Evolutionary conservation across 176 grass and related monocot genomes (phyloP).

Genomic region (Panicum miliaceum): DNA sequence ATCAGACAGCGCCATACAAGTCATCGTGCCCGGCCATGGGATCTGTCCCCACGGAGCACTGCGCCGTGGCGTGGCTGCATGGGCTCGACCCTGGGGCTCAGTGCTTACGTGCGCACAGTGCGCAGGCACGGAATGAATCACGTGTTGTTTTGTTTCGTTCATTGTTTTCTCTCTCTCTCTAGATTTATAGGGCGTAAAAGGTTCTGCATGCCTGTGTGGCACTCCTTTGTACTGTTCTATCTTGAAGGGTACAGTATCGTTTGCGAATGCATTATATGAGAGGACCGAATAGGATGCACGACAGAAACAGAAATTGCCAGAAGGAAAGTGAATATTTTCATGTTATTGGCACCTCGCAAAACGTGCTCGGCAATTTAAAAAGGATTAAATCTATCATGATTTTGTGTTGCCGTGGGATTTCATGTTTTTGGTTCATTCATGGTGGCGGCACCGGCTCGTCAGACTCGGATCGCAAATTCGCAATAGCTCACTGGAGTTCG

Average conservation of each 20-base stretch:
- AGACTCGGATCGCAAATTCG: not conserved
- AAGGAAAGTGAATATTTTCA: not conserved
- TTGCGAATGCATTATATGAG: not conserved
- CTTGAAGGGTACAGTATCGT: not conserved
- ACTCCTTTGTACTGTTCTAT: not conserved
- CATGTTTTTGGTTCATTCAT: not conserved
- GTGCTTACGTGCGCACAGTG: not conserved
- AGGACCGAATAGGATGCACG: not conserved
- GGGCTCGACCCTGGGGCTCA: slow-evolving; percentile 35
- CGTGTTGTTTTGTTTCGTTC: slow-evolving; percentile 40
- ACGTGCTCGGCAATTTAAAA: not conserved
- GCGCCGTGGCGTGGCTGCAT: slow-evolving; percentile 35
- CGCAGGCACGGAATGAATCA: not conserved
- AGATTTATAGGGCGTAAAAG: not conserved
- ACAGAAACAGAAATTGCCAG: not conserved
- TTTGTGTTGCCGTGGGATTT: not conserved
- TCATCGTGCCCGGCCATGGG: not conserved
- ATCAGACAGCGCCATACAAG: not conserved
- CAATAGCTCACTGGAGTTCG: too few species aligned
- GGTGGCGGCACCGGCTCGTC: not conserved
- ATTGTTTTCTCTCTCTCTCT: not conserved
- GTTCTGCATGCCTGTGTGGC: not conserved
- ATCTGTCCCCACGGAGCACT: not conserved
- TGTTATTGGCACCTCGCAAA: not conserved
- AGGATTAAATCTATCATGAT: not conserved